Base-by-base conservation (phyloP, 1,139 yeast species). In the Geotrichum carabidarum region DNA sequence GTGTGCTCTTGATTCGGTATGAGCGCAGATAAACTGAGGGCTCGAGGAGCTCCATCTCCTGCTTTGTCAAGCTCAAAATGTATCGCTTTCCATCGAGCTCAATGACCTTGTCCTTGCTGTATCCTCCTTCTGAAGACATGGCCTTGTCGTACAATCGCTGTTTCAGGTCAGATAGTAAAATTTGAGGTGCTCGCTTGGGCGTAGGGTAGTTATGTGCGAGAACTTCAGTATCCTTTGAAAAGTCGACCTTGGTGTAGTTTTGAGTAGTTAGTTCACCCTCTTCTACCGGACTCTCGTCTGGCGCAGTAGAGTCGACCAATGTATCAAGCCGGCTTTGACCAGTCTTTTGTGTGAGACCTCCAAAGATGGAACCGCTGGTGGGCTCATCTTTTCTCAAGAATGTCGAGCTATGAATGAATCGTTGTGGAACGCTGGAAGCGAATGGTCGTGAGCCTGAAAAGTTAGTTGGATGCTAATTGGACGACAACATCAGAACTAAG, bases 11-110 rank as follows among this genome's bases (percentile, higher is more conserved):
- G 65, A 91, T 78, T 70, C 97, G 79, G 74, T 78, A 84, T 11
- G 95, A 86, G 65, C 83, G 78, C 57, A 87, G 71, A 70, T 82
- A 89, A 32, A 91, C 79, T 14, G 94, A 82, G 34, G 98, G 98
- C 70, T 89, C 96, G 60, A 91, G 76, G 1, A 82, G 79, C 50
- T 64, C 86, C 59, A 88, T 81, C 69, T 90, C 96, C 57, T 80
- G 78, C 47, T 73, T 73, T 6, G 82, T 74, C 57, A 90, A 77
- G 41, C 74, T 71, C 60, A 91, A 73, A 62, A 77, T 78, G 71
- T 83, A 87, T 46, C 66, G 61, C 57, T 76, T 76, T 38, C 81
- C 81, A 31, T 72, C 72, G n/a, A 83, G 72, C 31, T 71, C 70
- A 12, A 87, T 75, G 11, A 77, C 64, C 58, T 83, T 80, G 60